phyloP scores from a whole-genome alignment of 768 basidiomycete species.

The Mycena amicta region DNA sequence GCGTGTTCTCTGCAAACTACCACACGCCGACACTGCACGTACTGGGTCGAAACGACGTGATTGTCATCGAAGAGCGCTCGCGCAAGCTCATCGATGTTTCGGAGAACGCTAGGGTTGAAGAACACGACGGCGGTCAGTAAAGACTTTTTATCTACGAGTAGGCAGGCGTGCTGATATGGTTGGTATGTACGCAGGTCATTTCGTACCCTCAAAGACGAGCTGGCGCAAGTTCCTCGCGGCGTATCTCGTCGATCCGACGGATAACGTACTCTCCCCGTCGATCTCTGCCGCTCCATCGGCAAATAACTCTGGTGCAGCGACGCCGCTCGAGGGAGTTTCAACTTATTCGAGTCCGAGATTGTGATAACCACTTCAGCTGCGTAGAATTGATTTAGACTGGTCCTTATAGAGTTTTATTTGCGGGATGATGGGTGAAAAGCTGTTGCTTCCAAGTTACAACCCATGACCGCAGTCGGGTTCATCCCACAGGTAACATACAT shows the following conservation, averaged over 20 bases:
- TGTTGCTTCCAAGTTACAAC: too few relatives aligned
- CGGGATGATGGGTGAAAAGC: too few relatives aligned
- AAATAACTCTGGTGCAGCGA: conserved; percentile 49
- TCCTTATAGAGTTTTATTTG: too few relatives aligned
- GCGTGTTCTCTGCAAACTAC: conserved; percentile 54
- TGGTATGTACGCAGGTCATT: conserved; percentile 77
- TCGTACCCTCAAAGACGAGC: conserved; percentile 74
- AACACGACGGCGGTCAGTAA: conserved; percentile 75
- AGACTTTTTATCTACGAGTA: background rate
- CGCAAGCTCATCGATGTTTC: conserved; percentile 57
- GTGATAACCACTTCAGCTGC: too few relatives aligned
- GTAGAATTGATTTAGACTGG: too few relatives aligned
- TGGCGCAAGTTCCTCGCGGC: conserved; percentile 78
- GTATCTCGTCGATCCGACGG: conserved; percentile 59
- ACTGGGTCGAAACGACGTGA: conserved; percentile 73
- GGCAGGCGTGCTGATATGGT: too few relatives aligned
- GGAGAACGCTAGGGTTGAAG: conserved; percentile 62
- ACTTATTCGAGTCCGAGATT: too few relatives aligned
- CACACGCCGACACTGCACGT: conserved; percentile 79
- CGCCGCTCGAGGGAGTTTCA: conserved; percentile 34
- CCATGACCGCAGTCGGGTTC: too few relatives aligned
- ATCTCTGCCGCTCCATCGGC: conserved; percentile 31
- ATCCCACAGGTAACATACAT: too few relatives aligned
- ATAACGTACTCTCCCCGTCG: conserved; percentile 48
- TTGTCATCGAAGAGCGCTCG: conserved; percentile 73